phyloP scores from a whole-genome alignment of 495 filamentous ascomycete genomes.

The Pyrenula massariospora region DNA sequence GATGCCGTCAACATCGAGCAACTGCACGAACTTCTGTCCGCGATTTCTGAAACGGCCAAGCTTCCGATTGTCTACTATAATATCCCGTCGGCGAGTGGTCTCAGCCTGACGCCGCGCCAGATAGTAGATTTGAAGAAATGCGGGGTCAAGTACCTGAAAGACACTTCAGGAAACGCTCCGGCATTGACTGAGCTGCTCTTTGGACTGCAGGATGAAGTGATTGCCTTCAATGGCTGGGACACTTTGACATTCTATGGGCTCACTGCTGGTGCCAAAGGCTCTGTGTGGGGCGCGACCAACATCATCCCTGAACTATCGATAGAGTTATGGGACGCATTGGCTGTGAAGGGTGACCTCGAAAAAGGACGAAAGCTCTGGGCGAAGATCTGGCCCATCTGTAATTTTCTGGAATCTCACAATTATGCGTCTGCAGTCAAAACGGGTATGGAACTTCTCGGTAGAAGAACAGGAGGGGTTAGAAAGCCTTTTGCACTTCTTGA shows the following conservation, averaged over 20 bases:
- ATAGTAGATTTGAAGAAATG: constrained; percentile 17
- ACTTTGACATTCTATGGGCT: constrained; percentile 26
- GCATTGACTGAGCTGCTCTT: constrained; percentile 23
- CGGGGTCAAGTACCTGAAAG: constrained; percentile 24
- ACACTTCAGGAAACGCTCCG: constrained; percentile 25
- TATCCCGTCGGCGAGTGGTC: constrained; percentile 18
- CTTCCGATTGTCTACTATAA: constrained; percentile 26
- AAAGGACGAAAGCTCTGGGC: constrained; percentile 20
- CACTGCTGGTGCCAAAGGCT: constrained; percentile 16
- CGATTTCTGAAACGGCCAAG: constrained; percentile 14
- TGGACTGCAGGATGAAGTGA: constrained; percentile 17
- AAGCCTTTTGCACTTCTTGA: no score
- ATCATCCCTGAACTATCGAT: constrained; percentile 24
- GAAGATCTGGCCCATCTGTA: constrained; percentile 20
- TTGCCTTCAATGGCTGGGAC: constrained; percentile 25
- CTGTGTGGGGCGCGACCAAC: constrained; percentile 25
- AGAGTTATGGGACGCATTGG: constrained; percentile 20
- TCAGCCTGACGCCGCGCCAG: constrained; percentile 15
- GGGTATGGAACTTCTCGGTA: no score
- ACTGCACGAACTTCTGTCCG: constrained; percentile 18
- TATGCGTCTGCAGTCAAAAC: no score
- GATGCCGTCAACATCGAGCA: constrained; percentile 19
- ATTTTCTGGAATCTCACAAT: no score
- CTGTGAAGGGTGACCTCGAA: constrained; percentile 18
- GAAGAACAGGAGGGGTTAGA: no score